Conservation (phyloP, 2,329 filamentous ascomycete genomes). For the Raffaelea arxii region DNA sequence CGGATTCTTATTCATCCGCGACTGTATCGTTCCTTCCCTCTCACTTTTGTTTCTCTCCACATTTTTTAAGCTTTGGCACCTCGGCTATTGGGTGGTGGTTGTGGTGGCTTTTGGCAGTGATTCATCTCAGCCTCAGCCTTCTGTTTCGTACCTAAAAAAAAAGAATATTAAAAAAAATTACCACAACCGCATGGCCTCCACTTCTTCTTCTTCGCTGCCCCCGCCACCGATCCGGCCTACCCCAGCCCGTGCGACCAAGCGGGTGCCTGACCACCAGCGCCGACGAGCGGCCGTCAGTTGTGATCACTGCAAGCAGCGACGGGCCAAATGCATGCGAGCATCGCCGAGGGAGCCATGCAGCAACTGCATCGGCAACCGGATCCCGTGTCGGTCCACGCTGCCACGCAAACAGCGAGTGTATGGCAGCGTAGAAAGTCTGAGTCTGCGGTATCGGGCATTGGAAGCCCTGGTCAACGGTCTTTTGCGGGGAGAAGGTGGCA, state of each 20-base stretch:
- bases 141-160: too few relatives aligned
- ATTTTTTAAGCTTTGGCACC: too few relatives aligned
- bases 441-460: conserved; percentile 27
- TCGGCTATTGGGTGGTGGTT: too few relatives aligned
- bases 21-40: too few relatives aligned
- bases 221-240: neutral
- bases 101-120: too few relatives aligned
- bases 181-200: too few relatives aligned
- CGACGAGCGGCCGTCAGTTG: conserved; percentile 34
- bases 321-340: conserved; percentile 32
- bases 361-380: conserved; percentile 29
- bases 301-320: conserved; percentile 35
- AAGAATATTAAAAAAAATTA: too few relatives aligned
- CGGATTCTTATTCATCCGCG: too few relatives aligned
- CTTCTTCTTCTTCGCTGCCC: neutral
- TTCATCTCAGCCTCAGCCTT: too few relatives aligned
- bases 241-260: conserved; percentile 9
- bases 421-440: conserved; percentile 29
- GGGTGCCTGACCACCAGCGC: conserved; percentile 31
- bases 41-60: too few relatives aligned
- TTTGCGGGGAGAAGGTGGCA: conserved; percentile 20
- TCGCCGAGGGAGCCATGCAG: conserved; percentile 26
- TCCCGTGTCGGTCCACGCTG: conserved; percentile 31
- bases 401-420: conserved; percentile 33
- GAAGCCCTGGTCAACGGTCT: conserved; percentile 33